Conservation (phyloP, 169 alveolate species). For the Plasmodium cynomolgi region DNA sequence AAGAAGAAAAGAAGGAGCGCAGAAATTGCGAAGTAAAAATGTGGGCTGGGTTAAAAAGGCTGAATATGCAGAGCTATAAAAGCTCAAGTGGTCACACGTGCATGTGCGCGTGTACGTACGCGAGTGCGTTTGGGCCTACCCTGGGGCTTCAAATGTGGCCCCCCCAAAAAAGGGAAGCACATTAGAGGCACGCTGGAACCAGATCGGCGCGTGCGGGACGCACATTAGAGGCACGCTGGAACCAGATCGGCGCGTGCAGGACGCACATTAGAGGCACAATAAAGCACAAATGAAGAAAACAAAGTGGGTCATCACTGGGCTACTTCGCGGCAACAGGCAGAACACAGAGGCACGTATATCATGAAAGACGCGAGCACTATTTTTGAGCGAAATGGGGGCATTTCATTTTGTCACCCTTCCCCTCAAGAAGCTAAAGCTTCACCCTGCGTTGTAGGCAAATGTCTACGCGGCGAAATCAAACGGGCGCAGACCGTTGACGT, state of each 20-base stretch:
- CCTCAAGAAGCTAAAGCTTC: neutral
- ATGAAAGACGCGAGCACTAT: neutral
- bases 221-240: neutral
- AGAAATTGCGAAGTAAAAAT: neutral
- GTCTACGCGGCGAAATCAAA: neutral
- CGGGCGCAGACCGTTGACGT: neutral
- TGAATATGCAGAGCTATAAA: neutral
- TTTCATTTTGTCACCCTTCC: neutral
- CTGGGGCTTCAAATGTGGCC: neutral
- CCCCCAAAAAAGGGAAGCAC: neutral
- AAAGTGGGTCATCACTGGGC: neutral
- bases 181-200: neutral
- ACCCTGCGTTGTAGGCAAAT: neutral
- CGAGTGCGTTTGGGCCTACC: neutral
- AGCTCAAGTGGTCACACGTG: neutral
- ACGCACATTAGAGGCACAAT: neutral
- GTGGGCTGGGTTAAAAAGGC: neutral
- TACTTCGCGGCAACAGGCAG: neutral
- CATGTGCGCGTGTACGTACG: neutral
- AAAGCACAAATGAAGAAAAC: neutral
- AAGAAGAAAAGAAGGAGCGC: neutral
- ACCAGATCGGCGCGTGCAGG: neutral
- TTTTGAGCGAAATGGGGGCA: neutral
- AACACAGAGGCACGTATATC: neutral
- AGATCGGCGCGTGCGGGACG: neutral